Evolutionary conservation across 2,329 filamentous ascomycete genomes (phyloP), one percentile per base, ranked within the genome.

Genomic region (Teratosphaeria viscida): DNA sequence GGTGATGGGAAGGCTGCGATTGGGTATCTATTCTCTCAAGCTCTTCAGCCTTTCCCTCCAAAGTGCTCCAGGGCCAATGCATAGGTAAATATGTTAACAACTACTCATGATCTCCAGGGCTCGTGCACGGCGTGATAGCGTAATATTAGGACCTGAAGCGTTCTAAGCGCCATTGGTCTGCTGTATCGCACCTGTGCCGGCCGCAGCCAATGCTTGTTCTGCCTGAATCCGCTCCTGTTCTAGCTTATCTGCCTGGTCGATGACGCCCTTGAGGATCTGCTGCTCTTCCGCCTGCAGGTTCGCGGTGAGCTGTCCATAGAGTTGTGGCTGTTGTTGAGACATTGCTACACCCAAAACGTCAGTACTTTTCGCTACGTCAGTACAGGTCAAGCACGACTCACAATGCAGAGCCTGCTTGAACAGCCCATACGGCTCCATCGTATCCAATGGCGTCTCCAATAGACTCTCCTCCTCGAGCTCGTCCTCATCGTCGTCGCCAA

Each of bases 401-500:
- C 92, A 88, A 71, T 92, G 75, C 65, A 97, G 79, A 19, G 89
- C 86, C 62, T 83, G 81, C 72, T 90, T 88, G 82, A 99, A 96
- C 63, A 96, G 79, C 71, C 86, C 83, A 70, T 99, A 99, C 2
- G 92, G 92, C 76, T 99, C 94, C 63, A 99, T 82, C 77, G 94
- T 94, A 75, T 99, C 94, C 27, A 99, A 81, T 16, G 92, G 92
- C 12, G 92, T 95, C 75, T 99, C 94, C 2, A 99, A 83, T 57
- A 97, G 80, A 61, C 90, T 88, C 72, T 92, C 92, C 69, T 97
- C 94, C 73, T 97, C 92, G 19, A 95, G 85, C 54, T 96, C 86
- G 58, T 96, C 92, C 59, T 95, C 89, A 55, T 87, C 85, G 16
- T 83, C 82, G 19, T 87, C 81, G 32, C 70, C 71, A 37, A 71